These are phyloP conservation scores for Dunaliella sp. DNA, from an alignment of 139 green algal genomes.

Conservation along the genomic window DNA sequence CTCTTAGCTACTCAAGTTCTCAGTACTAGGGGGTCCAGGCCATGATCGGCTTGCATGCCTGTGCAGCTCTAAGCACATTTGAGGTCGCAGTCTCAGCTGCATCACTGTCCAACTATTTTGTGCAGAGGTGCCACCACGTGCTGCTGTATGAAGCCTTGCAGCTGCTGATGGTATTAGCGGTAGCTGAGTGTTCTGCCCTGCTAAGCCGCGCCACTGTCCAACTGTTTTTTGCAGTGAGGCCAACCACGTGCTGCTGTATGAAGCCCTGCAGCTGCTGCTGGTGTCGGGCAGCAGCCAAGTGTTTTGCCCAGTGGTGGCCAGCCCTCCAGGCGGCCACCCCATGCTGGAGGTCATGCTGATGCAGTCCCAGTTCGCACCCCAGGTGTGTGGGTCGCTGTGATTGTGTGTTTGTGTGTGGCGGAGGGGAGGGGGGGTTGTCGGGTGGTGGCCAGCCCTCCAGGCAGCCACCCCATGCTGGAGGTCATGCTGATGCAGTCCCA, in stretches of 20 bases:
- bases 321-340: slow-evolving; percentile 35
- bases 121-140: background rate
- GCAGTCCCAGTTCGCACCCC: background rate
- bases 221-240: slow-evolving; percentile 45
- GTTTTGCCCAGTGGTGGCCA: slow-evolving; percentile 38
- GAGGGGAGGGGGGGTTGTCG: too few relatives aligned
- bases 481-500: background rate
- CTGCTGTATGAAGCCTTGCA: background rate
- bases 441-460: too few relatives aligned
- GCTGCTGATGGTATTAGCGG: too few relatives aligned
- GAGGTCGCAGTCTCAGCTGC: too few relatives aligned
- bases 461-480: background rate
- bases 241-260: slow-evolving; percentile 67
- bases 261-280: slow-evolving; percentile 65
- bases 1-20: too few relatives aligned
- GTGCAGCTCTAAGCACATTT: too few relatives aligned
- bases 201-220: too few relatives aligned
- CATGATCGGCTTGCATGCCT: too few relatives aligned
- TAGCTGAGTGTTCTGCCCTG: background rate
- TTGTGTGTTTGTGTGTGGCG: too few relatives aligned
- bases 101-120: too few relatives aligned
- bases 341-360: slow-evolving; percentile 50
- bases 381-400: background rate
- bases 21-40: too few relatives aligned
- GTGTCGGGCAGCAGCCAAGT: slow-evolving; percentile 66